Percentiles rank a stretch among this genome's conserved stretches.
phyloP scores from a whole-genome alignment of 306 rosid genomes.

The Vigna trinervia region DNA sequence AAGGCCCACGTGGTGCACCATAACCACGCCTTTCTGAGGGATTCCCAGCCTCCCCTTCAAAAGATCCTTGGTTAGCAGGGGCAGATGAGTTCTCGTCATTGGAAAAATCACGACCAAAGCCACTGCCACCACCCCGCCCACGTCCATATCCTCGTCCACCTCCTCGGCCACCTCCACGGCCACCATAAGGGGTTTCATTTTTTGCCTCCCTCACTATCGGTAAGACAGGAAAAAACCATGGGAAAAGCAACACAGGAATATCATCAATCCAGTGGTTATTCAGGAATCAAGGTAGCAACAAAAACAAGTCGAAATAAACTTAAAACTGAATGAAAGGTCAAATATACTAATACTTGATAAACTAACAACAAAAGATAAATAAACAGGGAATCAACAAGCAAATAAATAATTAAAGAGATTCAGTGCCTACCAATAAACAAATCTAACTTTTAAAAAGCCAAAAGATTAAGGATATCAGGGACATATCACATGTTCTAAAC shows the following conservation, averaged over 20 bases:
- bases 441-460: background rate
- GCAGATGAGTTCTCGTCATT: conserved; percentile 59
- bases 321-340: background rate
- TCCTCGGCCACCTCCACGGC: conserved; percentile 72
- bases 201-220: conserved; percentile 76
- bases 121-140: conserved; percentile 46
- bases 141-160: conserved; percentile 59
- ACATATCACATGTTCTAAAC: background rate
- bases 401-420: background rate
- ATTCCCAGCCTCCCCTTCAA: conserved; percentile 66
- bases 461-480: background rate
- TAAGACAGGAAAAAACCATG: background rate
- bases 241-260: background rate
- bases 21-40: conserved; percentile 67
- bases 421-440: background rate
- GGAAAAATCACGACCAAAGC: conserved; percentile 51
- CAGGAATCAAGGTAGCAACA: background rate
- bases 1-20: conserved; percentile 72
- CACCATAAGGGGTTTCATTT: conserved; percentile 66
- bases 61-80: conserved; percentile 56
- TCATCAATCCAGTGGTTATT: background rate
- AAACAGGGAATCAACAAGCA: background rate
- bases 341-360: background rate
- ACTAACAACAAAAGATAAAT: background rate
- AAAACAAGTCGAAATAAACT: background rate